Base-by-base conservation (phyloP, 805 yeast genomes). In the Saccharomycopsis selenospora region DNA sequence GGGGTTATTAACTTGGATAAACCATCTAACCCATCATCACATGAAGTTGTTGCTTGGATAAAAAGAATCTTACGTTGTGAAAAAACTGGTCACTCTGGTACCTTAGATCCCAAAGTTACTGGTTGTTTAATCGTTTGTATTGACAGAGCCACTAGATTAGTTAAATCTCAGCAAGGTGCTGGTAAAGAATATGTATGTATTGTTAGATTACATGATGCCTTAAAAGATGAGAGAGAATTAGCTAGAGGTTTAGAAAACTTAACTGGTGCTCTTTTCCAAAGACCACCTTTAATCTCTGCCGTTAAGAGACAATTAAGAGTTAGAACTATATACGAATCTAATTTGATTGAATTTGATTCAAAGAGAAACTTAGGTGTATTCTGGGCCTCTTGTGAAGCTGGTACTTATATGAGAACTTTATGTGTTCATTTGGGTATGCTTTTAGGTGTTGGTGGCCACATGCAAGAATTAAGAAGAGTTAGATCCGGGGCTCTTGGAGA, bases 381-480 rank as follows among this genome's bases (percentile, higher is more conserved):
- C 75, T 93, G 99, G 99, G 99, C 98, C 52, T 85, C 95, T 38
- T 93, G 99, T 78, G 99, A 93, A 75, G 99, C 99, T 54, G 99
- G 99, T 72, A 93, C 99, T 53, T 93, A 93, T 72, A 93, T 93
- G 96, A 85, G 99, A 79, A 93, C 99, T 45, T 74, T 93, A 61
- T 93, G 99, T 83, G 99, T 93, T 50, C 99, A 93, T 70, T 74
- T 93, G 62, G 99, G 99, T 73, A 90, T 93, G 96, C 76, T 93
- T 52, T 76, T 93, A 57, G 97, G 98, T 62, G 97, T 89, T 59
- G 99, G 99, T 68, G 99, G 98, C 59, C 99, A 93, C 73, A 93
- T 93, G 99, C 99, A 93, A 78, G 99, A 93, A 73, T 82, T 93
- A 62, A 88, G 99, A 73, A 90, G 99, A 77, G 99, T 93, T 55